Conservation (phyloP, 179 eudicot genomes). For the Spinacia oleracea region DNA sequence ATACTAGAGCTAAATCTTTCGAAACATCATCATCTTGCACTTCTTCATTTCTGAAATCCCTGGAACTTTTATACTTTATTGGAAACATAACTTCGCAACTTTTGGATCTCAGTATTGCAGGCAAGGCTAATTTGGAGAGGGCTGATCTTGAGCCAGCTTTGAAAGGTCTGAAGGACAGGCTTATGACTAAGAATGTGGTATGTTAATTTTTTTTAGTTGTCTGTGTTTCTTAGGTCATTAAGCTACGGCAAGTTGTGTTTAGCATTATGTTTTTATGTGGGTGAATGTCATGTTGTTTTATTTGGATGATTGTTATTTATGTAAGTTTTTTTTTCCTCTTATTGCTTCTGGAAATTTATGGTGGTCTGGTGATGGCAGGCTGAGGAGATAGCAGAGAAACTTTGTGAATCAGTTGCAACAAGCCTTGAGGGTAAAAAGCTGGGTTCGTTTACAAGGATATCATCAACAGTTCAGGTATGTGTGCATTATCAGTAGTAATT, state of each 20-base stretch:
- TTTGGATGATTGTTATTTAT: background rate
- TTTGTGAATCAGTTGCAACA: slow-evolving; percentile 94
- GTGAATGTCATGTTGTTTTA: background rate
- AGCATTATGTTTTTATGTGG: slow-evolving; percentile 5
- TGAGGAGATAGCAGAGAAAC: slow-evolving; percentile 97
- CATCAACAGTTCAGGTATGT: slow-evolving; percentile 85
- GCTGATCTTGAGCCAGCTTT: slow-evolving; percentile 85
- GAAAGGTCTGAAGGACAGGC: slow-evolving; percentile 89
- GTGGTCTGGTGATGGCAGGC: slow-evolving; percentile 58
- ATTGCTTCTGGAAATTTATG: slow-evolving; percentile 2
- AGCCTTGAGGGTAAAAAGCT: slow-evolving; percentile 92
- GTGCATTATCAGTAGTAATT: background rate
- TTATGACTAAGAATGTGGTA: slow-evolving; percentile 99
- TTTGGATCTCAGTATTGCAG: slow-evolving; percentile 71
- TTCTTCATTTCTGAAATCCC: background rate
- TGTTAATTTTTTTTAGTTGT: slow-evolving; percentile 19
- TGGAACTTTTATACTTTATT: background rate
- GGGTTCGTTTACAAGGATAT: slow-evolving; percentile 83
- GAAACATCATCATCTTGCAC: background rate
- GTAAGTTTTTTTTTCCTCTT: background rate
- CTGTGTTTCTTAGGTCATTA: background rate
- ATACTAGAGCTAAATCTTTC: background rate
- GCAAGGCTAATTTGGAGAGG: slow-evolving; percentile 90
- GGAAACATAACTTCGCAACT: background rate
- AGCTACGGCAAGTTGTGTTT: background rate